phyloP scores from a whole-genome alignment of 1,139 yeast genomes.

The Yarrowia galli region DNA sequence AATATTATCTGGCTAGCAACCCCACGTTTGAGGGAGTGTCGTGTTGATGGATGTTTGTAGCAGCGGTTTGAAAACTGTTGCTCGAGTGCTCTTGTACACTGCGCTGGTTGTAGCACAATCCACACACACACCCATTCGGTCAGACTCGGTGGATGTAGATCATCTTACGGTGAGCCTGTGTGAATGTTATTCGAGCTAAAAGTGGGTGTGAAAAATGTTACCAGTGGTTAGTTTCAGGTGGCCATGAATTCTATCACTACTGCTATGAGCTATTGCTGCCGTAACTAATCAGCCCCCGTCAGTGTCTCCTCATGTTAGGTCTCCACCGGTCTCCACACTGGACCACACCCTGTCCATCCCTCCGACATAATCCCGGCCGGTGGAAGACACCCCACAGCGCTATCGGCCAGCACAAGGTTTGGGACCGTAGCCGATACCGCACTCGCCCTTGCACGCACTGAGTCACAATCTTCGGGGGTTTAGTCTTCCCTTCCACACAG shows the following conservation, averaged over 20 bases:
- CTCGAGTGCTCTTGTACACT: no score
- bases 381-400: background rate
- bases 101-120: no score
- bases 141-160: slow-evolving; percentile 2
- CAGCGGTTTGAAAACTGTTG: no score
- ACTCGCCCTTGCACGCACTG: slow-evolving; percentile 3
- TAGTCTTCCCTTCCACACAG: slow-evolving; percentile 12
- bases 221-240: no score
- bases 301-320: no score
- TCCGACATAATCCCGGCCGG: slow-evolving; percentile 29
- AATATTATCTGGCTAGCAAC: background rate
- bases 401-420: slow-evolving; percentile 16
- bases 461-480: slow-evolving; percentile 14
- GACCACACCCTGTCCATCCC: background rate
- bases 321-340: no score
- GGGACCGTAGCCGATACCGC: slow-evolving; percentile 25
- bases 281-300: no score
- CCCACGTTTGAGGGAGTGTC: no score
- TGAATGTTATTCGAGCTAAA: slow-evolving; percentile 33
- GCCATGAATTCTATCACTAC: no score
- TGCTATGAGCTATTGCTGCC: no score
- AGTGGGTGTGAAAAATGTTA: background rate
- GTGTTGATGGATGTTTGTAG: no score
- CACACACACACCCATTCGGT: background rate
- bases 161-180: slow-evolving; percentile 4